A percentile compares a stretch with the other conserved stretches of the same genome.
Conservation (phyloP, 177 flowering plant genomes). For the Vitis hybrid region DNA sequence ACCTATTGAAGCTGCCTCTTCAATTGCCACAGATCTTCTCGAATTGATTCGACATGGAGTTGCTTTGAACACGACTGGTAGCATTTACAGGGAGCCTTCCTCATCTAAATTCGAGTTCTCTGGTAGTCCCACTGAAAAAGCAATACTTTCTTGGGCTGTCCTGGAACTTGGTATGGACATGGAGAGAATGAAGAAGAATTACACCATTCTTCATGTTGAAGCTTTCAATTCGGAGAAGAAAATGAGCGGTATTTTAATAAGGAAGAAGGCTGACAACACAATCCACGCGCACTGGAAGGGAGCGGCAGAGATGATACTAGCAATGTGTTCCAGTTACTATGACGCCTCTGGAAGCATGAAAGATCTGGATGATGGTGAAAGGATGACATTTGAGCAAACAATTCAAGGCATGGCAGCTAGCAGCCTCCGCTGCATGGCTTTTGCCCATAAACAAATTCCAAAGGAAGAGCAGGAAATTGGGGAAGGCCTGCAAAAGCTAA, state of each 20-base stretch:
- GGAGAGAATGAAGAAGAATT: constrained; percentile 31
- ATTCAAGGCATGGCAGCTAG: constrained; percentile 54
- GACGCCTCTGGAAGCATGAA: constrained; percentile 31
- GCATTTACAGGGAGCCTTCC: constrained; percentile 30
- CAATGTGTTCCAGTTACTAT: constrained; percentile 49
- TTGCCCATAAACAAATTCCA: constrained; percentile 35
- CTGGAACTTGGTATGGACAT: constrained; percentile 39
- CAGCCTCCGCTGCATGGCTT: constrained; percentile 55
- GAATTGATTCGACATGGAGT: constrained; percentile 54
- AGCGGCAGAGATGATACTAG: constrained; percentile 57
- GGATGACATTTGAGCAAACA: constrained; percentile 27
- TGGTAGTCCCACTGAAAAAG: constrained; percentile 56
- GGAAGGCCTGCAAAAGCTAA: constrained; percentile 7
- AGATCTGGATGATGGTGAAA: constrained; percentile 22
- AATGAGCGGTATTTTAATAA: constrained; percentile 45
- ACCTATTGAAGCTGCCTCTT: constrained; percentile 6
- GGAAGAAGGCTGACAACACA: constrained; percentile 22
- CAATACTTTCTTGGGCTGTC: constrained; percentile 51
- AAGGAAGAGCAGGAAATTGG: constrained; percentile 13
- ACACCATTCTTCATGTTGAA: constrained; percentile 31
- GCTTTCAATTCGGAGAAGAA: constrained; percentile 57
- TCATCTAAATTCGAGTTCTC: constrained; percentile 37
- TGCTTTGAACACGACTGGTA: constrained; percentile 61
- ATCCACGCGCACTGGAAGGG: constrained; percentile 62
- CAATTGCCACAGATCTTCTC: constrained; percentile 17